Evolutionary conservation across 129 eudicot genomes (phyloP), one percentile per base, ranked within the genome.

Genomic region (Flaveria brownii): DNA sequence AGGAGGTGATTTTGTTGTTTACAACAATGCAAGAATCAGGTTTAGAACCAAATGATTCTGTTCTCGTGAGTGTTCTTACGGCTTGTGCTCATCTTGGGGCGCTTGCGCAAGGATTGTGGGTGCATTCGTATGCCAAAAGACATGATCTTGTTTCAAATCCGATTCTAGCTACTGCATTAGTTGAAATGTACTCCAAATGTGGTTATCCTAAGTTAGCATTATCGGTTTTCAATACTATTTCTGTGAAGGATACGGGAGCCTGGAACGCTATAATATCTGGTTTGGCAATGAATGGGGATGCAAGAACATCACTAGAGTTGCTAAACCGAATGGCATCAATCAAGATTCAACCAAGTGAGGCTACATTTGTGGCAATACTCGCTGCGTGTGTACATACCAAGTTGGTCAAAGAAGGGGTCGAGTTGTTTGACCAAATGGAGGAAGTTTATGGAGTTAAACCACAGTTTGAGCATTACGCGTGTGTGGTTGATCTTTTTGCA

Each of bases 51-150:
- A 85, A 90, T 11, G 92, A 87, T 42, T 85, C 90, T 0, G 43
- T 74, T 43, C 79, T 90, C 22, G 88, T 84, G 23, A 87, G 81
- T 45, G 87, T 82, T 20, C 74, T 88, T 41, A 83, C 92, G 0
- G 88, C 96, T 6, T 87, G 96, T 85, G 92, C 85, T 5, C 78
- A 85, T 80, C 74, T 90, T 9, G 90, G 92, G 9, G 88, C 92
- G 25, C 80, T 85, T 16, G 83, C 87, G n/a, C 96, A 90, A 69
- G 96, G 96, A 30, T 4, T 80, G 51, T 87, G 90, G 88, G 59
- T 90, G 43, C 89, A 84, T 71, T 66, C 79, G 2, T 85, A 85
- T 57, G 90, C 88, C 0, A 82, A 82, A 79, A 75, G 79, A n/a
- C 71, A 45, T 60, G 16, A 71, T 62, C 80, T 71, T 75, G 75